Base-by-base conservation (phyloP, 2,329 filamentous ascomycete species). In the Epichloe sp. region DNA sequence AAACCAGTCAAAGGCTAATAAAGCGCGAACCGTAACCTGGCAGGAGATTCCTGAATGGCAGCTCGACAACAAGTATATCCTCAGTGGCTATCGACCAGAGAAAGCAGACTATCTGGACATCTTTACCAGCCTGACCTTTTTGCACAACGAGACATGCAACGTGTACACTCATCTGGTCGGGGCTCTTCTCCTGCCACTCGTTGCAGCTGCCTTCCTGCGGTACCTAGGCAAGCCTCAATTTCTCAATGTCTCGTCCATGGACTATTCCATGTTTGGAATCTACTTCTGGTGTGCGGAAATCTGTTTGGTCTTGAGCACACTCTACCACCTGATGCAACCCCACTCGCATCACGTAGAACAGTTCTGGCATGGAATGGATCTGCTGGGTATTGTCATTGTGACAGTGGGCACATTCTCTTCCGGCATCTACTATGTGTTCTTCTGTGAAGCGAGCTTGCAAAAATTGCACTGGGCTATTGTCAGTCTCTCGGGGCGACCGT, bases 281-380 rank as follows among this genome's bases (percentile, higher is more conserved):
- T 57, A 53, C 49, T 53, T 54, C 43, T 55, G 38, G 23, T 54
- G 45, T 23, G 56, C 56, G 0, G 56, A 56, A 48, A 47, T 26
- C 31, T 54, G 53, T 40, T 40, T 55, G 10, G 19, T 55, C 15
- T 52, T 53, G 8, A 56, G 53, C 44, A 47, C 53, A 11, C 48
- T 47, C 14, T 57, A 54, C 48, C 56, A 57, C 42, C 45, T 55
- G 4, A 11, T 58, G 44, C 17, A 38, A 44, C 34, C 46, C 17
- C 56, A 57, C 51, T 54, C 55, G 17, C 49, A 50, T 21, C n/a
- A 51, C 12, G 52, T 54, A n/a, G 56, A 57, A 40, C 53, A 53
- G 11, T 56, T 56, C 36, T 56, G 54, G 54, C 54, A 56, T 49
- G 45, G 52, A 21, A 53, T 57, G 53, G 54, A 58, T 55, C 38